A percentile compares a stretch with the other conserved stretches of the same genome.
These are phyloP conservation scores for Hypoxylon sp. DNA, from an alignment of 2,329 filamentous ascomycete genomes.

Conservation along the genomic window DNA sequence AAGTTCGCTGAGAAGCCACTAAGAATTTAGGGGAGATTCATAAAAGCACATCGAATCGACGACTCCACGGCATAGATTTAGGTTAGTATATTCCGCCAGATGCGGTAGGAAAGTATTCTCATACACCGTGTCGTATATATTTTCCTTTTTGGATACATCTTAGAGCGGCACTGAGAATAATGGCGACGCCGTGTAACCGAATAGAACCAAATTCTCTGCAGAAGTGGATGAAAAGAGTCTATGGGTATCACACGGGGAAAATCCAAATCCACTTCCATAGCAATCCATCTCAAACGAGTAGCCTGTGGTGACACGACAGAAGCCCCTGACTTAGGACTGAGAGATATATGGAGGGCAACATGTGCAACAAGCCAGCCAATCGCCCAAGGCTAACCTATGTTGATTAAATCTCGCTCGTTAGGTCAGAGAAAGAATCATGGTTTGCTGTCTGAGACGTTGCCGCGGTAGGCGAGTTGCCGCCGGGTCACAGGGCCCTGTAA, in stretches of 20 bases:
- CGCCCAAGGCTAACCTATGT: background rate
- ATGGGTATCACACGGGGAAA: slow-evolving; percentile 4
- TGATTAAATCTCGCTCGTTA: background rate
- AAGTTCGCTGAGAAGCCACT: too few relatives aligned
- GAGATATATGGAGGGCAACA: background rate
- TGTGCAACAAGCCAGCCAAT: background rate
- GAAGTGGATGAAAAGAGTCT: background rate
- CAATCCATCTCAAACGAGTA: background rate
- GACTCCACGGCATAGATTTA: too few relatives aligned
- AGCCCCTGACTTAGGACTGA: background rate
- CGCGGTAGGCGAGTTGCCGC: background rate
- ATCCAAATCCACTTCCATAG: background rate
- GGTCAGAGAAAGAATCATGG: background rate
- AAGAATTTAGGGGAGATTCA: background rate
- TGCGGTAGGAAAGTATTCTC: too few relatives aligned
- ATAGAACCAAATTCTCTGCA: background rate
- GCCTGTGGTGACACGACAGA: background rate
- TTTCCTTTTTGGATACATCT: background rate
- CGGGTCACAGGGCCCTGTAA: background rate
- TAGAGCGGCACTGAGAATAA: background rate
- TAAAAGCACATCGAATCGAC: background rate
- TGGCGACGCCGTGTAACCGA: background rate
- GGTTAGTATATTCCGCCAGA: too few relatives aligned
- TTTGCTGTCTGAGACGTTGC: background rate
- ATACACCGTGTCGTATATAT: background rate